These are phyloP conservation scores for Boletus holoroseus DNA, from an alignment of 1,284 basidiomycete genomes.

Conservation along the genomic window DNA sequence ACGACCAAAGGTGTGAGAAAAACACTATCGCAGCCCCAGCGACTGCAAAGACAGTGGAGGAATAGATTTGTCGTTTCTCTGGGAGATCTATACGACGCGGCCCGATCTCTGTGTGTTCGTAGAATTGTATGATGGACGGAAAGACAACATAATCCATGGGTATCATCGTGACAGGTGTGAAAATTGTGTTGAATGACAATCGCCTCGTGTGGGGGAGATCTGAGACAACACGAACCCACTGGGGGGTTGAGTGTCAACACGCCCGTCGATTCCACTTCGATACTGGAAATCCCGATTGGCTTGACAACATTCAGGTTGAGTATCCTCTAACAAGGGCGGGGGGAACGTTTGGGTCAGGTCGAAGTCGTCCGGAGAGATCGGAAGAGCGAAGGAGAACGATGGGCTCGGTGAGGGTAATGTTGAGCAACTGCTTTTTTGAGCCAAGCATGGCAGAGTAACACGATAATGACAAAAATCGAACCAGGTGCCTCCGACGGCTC, in stretches of 20 bases:
- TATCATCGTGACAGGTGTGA: not conserved
- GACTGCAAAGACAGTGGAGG: slow-evolving; percentile 47
- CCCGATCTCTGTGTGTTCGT: slow-evolving; percentile 57
- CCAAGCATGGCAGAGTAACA: slow-evolving; percentile 15
- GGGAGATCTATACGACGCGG: slow-evolving; percentile 71
- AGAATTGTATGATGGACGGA: slow-evolving; percentile 2
- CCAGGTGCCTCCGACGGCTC: not conserved
- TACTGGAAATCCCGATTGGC: slow-evolving; percentile 81
- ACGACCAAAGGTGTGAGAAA: not conserved
- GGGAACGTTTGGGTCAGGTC: slow-evolving; percentile 32
- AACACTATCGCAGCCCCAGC: not conserved
- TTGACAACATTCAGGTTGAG: slow-evolving; percentile 78
- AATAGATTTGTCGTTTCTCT: slow-evolving; percentile 76
- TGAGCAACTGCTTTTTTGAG: slow-evolving; percentile 42
- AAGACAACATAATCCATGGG: not conserved
- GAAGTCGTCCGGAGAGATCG: slow-evolving; percentile 36
- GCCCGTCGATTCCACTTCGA: slow-evolving; percentile 76
- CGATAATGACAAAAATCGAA: not conserved
- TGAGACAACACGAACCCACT: slow-evolving; percentile 57
- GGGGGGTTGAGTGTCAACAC: slow-evolving; percentile 49
- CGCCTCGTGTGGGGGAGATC: not conserved
- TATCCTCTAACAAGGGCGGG: slow-evolving; percentile 83
- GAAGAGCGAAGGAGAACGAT: slow-evolving; percentile 67
- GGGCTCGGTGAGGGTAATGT: slow-evolving; percentile 76
- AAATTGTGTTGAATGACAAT: not conserved